Percentiles rank a stretch among this genome's conserved stretches.
These are phyloP conservation scores for Dittrichia graveolens DNA, from an alignment of 129 eudicot genomes.

Conservation along the genomic window DNA sequence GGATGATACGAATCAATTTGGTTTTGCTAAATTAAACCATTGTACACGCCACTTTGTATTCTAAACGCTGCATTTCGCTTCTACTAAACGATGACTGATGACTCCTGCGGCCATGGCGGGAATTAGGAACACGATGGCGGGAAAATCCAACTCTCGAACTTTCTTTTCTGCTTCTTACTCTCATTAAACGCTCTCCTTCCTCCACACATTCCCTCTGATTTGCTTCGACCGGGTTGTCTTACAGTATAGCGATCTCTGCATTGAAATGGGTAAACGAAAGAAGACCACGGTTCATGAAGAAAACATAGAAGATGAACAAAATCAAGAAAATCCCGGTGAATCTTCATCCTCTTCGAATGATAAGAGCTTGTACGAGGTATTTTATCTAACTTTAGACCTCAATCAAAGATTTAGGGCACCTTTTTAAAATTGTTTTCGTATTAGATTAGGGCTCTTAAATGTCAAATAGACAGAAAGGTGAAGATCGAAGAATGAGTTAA, in stretches of 20 bases:
- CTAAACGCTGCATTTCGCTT: no score
- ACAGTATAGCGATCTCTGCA: not conserved
- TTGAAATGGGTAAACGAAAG: constrained; percentile 63
- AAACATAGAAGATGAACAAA: constrained; percentile 44
- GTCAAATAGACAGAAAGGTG: not conserved
- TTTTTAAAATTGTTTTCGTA: not conserved
- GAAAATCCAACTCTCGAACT: constrained; percentile 13
- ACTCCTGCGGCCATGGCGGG: constrained; percentile 10
- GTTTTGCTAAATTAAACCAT: no score
- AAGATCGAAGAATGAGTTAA: not conserved
- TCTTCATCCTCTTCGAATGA: constrained; percentile 48
- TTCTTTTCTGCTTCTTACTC: not conserved
- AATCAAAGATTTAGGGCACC: constrained; percentile 10
- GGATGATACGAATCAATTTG: no score
- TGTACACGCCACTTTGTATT: no score
- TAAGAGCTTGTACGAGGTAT: constrained; percentile 86
- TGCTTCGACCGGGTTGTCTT: not conserved
- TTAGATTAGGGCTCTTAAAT: constrained; percentile 12
- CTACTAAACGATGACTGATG: no score
- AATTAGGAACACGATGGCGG: constrained; percentile 34
- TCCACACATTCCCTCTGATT: constrained; percentile 8
- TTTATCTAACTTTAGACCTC: not conserved
- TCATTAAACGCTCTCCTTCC: constrained; percentile 6
- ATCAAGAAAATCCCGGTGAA: constrained; percentile 37
- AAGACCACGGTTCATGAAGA: constrained; percentile 61